These are phyloP conservation scores for Quercus lobata DNA, from an alignment of 331 rosid genomes.

Conservation along the genomic window DNA sequence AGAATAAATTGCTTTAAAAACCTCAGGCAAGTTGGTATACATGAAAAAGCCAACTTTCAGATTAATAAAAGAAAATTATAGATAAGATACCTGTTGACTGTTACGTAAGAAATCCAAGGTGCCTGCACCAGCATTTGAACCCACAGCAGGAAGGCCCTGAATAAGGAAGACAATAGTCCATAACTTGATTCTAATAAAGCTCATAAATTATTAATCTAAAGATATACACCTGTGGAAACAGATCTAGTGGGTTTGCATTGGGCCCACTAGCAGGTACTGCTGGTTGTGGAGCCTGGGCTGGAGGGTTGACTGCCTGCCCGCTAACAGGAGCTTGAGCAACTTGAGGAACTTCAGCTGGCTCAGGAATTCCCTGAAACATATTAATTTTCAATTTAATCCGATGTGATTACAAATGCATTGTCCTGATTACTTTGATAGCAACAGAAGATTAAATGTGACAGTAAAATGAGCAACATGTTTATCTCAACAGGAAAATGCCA, in stretches of 20 bases:
- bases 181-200: not conserved
- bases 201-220: not conserved
- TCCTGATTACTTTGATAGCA: not conserved
- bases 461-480: not conserved
- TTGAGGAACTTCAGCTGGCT: conserved; percentile 34
- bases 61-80: not conserved
- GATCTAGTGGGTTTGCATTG: conserved; percentile 41
- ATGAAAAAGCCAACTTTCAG: not conserved
- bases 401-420: not conserved
- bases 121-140: conserved; percentile 47
- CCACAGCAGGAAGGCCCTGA: conserved; percentile 71
- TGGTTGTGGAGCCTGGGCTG: conserved; percentile 25
- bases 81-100: conserved; percentile 51
- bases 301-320: conserved; percentile 32
- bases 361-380: conserved; percentile 39
- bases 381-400: conserved; percentile 9
- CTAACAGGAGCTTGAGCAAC: conserved; percentile 21
- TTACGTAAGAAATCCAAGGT: conserved; percentile 61
- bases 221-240: conserved; percentile 37
- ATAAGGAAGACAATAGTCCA: conserved; percentile 10
- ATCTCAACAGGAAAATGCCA: not conserved
- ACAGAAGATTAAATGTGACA: not conserved
- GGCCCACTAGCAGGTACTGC: conserved; percentile 34
- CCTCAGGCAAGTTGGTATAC: not conserved
- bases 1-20: not conserved